phyloP scores from a whole-genome alignment of 441 rosid genomes.

The Gossypium schwendimanii region DNA sequence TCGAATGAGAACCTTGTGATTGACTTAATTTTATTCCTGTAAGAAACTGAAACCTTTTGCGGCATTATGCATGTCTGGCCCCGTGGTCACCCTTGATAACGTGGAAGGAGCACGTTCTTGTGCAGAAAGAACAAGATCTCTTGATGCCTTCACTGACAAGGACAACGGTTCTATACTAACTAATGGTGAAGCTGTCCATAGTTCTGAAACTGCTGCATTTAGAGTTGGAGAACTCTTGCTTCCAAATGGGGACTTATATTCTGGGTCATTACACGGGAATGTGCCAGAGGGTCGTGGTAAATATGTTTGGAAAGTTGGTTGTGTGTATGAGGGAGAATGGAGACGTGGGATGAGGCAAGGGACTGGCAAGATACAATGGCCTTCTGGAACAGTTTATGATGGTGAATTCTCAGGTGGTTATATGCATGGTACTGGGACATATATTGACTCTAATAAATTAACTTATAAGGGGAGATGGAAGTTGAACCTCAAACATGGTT shows the following conservation, averaged over 20 bases:
- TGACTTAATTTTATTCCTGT: conserved; percentile 19
- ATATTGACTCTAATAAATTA: conserved; percentile 38
- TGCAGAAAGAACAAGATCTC: conserved; percentile 76
- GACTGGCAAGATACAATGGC: conserved; percentile 66
- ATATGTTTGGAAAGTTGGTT: conserved; percentile 76
- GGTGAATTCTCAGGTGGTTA: conserved; percentile 93
- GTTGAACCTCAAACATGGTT: conserved; percentile 83
- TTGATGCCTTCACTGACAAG: conserved; percentile 39
- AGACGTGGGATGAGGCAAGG: conserved; percentile 87
- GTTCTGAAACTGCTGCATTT: conserved; percentile 52
- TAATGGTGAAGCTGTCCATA: conserved; percentile 48
- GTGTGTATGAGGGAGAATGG: conserved; percentile 84
- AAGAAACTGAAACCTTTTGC: conserved; percentile 29
- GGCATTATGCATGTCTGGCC: conserved; percentile 88
- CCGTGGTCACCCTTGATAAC: conserved; percentile 41
- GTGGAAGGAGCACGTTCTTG: conserved; percentile 39
- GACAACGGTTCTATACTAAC: conserved; percentile 30
- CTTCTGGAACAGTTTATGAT: conserved; percentile 67
- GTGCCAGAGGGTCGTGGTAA: conserved; percentile 75
- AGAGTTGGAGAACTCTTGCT: conserved; percentile 55
- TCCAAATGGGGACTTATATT: conserved; percentile 63
- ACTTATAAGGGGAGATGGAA: conserved; percentile 84
- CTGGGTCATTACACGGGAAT: conserved; percentile 69
- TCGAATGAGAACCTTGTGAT: conserved; percentile 22
- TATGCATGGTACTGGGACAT: conserved; percentile 74